Base-by-base conservation (phyloP, 2,329 filamentous ascomycete species). In the Sporothrix inflata region DNA sequence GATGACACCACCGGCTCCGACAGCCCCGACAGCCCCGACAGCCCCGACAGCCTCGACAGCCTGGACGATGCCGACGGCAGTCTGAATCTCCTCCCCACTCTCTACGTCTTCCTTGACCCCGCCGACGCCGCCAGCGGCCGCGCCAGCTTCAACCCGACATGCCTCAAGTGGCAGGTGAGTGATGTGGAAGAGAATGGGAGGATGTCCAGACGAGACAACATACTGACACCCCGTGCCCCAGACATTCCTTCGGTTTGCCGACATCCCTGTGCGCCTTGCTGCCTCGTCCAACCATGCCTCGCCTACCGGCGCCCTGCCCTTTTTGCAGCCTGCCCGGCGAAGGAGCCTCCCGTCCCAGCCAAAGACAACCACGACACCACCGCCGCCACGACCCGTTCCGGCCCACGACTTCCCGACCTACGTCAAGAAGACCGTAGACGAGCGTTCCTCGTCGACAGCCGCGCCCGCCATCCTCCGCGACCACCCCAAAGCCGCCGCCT, bases 251-350 rank as follows among this genome's bases (percentile, higher is more conserved):
- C 92, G 89, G 77, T 93, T 98, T 77, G 87, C 90, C 68, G 87
- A 87, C 53, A 85, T 97, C 73, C 82, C 89, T 4, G 91, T 94
- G 80, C 84, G 84, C 70, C 84, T 91, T 69, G 84, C 89, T 7
- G 83, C 93, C 4, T 97, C 94, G 4, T 97, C 89, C 77, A 98
- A 98, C 81, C 96, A 98, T 84, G 94, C 95, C 69, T 97, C 94
- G 1, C 95, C 95, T 0, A 91, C 91, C 27, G 94, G 95, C 72
- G 86, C 90, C n/a, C 86, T 98, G 16, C 96, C 96, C 0, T 98
- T 97, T 82, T 86, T 99, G 57, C 86, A 95, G 9, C 91, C 92
- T 11, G 75, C 81, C 34, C 74, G 80, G 21, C 27, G 4, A 30
- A 45, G 4, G 24, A 38, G 8, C 30, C 30, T 34, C 7, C 1